A percentile compares a stretch with the other conserved stretches of the same genome.
phyloP scores from a whole-genome alignment of 2,329 filamentous ascomycete genomes.

The Aspergillus costaricaensis region DNA sequence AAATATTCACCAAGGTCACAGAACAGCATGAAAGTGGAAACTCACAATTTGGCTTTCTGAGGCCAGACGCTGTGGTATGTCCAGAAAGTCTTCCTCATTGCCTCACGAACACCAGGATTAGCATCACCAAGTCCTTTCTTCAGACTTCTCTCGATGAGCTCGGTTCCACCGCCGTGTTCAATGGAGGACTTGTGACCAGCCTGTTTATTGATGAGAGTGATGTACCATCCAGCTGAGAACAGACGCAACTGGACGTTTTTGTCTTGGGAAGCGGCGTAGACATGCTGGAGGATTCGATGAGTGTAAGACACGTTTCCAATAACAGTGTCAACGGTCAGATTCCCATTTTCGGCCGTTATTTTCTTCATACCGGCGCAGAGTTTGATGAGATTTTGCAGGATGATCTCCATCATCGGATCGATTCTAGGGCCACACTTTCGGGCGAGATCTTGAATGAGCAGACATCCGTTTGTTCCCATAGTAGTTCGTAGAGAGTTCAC shows the following conservation, averaged over 20 bases:
- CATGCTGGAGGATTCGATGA: conserved; percentile 78
- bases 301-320: conserved; percentile 79
- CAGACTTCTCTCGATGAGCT: conserved; percentile 82
- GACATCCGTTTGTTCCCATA: conserved; percentile 82
- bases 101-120: conserved; percentile 86
- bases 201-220: conserved; percentile 77
- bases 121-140: conserved; percentile 86
- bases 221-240: conserved; percentile 80
- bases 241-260: conserved; percentile 88
- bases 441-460: conserved; percentile 81
- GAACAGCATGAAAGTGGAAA: conserved; percentile 19
- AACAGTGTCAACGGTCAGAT: conserved; percentile 76
- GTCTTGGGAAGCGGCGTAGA: conserved; percentile 80
- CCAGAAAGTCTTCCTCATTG: conserved; percentile 86
- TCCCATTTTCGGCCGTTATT: conserved; percentile 82
- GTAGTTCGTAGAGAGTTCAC: conserved; percentile 84
- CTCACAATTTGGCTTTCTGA: conserved; percentile 71
- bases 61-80: conserved; percentile 76
- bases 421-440: conserved; percentile 73
- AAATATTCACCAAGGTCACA: conserved; percentile 6
- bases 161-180: conserved; percentile 80
- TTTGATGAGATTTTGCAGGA: conserved; percentile 88
- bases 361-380: conserved; percentile 89
- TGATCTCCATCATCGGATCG: conserved; percentile 84
- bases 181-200: conserved; percentile 74